Evolutionary conservation across 2,329 filamentous ascomycete genomes (phyloP), one percentile per base, ranked within the genome.

Genomic region (Plectosphaerella sp.): DNA sequence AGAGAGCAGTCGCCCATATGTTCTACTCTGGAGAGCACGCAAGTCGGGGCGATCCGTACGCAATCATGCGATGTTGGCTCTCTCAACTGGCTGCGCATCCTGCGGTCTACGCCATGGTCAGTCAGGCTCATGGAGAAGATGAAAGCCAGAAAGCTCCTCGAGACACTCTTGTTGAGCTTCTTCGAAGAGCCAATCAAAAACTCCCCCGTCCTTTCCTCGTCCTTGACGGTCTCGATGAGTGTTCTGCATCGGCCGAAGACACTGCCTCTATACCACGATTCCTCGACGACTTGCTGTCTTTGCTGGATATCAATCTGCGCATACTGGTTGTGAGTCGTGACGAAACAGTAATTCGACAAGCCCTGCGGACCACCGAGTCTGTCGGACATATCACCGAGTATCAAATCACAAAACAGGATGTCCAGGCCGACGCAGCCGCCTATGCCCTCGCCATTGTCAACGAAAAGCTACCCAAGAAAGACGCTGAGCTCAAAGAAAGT

Each of bases 151-250:
- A 45, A 1, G 61, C 64, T 2, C 59, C 63, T 0, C 37, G 56
- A 5, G 45, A 8, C 0, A 48, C 50, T 1, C 50, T 68, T 4
- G 11, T 58, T 3, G 14, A 50, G 0, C 33, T 67, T 4, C 60
- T 66, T n/a, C 45, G 25, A 2, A n/a, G 56, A 1, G 8, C 62
- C 0, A 5, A 59, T 1, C 45, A 47, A 0, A 22, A 15, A 1
- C 24, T 62, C 4, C 59, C 64, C 0, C 28, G 18, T 0, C 65
- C 57, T 3, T 49, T 45, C 1, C 60, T 70, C 5, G 24, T 68
- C 0, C 22, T 66, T 0, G 68, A 71, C 35, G 68, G 69, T 1
- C 55, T 71, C 10, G 68, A 72, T 14, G 68, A 72, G 50, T 72
- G 64, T 4, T 50, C 50, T 5, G 51, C 20, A 25, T 14, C 42